A percentile compares a stretch with the other conserved stretches of the same genome.
These are phyloP conservation scores for Arthrobotrys musiformis DNA, from an alignment of 2,329 filamentous ascomycete genomes.

Conservation along the genomic window DNA sequence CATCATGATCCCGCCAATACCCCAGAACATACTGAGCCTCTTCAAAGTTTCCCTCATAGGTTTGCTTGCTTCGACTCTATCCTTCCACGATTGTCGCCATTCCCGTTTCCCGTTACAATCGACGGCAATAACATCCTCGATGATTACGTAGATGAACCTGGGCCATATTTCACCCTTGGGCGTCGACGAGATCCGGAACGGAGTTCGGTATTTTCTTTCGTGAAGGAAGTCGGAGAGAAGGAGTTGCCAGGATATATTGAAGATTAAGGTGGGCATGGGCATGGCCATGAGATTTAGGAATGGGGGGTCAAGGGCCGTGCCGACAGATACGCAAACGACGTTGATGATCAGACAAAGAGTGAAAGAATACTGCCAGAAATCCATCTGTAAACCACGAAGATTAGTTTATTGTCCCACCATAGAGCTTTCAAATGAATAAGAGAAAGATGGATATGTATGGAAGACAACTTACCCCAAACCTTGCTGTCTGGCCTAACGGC, in stretches of 20 bases:
- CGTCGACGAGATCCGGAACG: conserved; percentile 50
- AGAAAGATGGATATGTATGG: background rate
- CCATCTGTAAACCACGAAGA: conserved; percentile 24
- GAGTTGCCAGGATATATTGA: conserved; percentile 52
- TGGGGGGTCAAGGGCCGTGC: conserved; percentile 45
- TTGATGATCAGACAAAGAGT: conserved; percentile 46
- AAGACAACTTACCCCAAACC: conserved; percentile 36
- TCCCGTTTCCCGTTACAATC: conserved; percentile 53
- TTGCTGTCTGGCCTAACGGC: conserved; percentile 42
- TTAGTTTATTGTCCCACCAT: too few relatives aligned
- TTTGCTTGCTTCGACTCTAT: conserved; percentile 38
- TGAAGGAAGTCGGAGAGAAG: conserved; percentile 51
- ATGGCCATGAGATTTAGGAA: conserved; percentile 52
- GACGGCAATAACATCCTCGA: conserved; percentile 53
- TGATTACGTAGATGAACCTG: conserved; percentile 50
- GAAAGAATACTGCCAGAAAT: conserved; percentile 50
- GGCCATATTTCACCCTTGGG: conserved; percentile 51
- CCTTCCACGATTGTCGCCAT: conserved; percentile 50
- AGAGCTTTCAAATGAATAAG: too few relatives aligned
- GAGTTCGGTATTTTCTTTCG: conserved; percentile 42
- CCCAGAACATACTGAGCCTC: conserved; percentile 45
- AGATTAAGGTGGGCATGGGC: conserved; percentile 53
- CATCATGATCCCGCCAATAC: conserved; percentile 34
- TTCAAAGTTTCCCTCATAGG: conserved; percentile 51
- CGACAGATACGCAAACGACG: conserved; percentile 48